Evolutionary conservation across 2,329 filamentous ascomycete genomes (phyloP).

Genomic region (Zasmidium citrigriseum): DNA sequence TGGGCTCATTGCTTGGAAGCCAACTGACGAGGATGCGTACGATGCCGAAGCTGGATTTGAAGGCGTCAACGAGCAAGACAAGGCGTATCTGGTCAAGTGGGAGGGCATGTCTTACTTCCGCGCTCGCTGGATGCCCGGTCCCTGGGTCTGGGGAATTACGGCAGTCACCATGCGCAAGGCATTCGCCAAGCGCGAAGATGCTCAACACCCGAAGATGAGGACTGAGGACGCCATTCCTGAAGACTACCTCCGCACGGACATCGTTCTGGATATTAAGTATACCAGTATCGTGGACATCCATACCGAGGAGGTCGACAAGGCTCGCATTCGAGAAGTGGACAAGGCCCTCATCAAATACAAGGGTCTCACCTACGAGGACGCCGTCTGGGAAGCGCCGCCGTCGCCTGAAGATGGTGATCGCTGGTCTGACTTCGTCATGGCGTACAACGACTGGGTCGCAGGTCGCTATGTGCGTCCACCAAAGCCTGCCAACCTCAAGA

Average conservation of each 20-base stretch:
- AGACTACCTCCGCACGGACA: conserved; percentile 81
- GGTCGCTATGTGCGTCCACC: conserved; percentile 72
- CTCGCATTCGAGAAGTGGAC: conserved; percentile 70
- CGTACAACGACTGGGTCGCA: conserved; percentile 83
- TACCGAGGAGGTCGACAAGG: conserved; percentile 69
- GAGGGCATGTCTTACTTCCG: conserved; percentile 76
- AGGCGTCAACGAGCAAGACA: conserved; percentile 70
- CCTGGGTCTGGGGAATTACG: conserved; percentile 80
- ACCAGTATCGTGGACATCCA: conserved; percentile 58
- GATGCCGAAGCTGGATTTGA: conserved; percentile 54
- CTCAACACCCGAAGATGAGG: conserved; percentile 66
- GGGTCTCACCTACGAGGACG: conserved; percentile 85
- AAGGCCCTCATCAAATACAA: conserved; percentile 87
- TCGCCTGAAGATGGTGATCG: conserved; percentile 62
- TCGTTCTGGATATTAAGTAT: conserved; percentile 81
- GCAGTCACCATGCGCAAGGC: conserved; percentile 65
- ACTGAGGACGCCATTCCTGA: conserved; percentile 81
- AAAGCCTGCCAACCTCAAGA: conserved; percentile 57
- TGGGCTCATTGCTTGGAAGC: conserved; percentile 85
- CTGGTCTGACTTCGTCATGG: conserved; percentile 77
- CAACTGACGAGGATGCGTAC: conserved; percentile 60
- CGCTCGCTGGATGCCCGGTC: conserved; percentile 82
- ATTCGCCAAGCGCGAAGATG: conserved; percentile 71
- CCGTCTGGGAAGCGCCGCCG: conserved; percentile 85
- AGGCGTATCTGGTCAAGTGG: conserved; percentile 94